Percentiles rank a stretch among this genome's conserved stretches.
Evolutionary conservation across 2,329 filamentous ascomycete genomes (phyloP).

Genomic region (Chaetomium strumarium): DNA sequence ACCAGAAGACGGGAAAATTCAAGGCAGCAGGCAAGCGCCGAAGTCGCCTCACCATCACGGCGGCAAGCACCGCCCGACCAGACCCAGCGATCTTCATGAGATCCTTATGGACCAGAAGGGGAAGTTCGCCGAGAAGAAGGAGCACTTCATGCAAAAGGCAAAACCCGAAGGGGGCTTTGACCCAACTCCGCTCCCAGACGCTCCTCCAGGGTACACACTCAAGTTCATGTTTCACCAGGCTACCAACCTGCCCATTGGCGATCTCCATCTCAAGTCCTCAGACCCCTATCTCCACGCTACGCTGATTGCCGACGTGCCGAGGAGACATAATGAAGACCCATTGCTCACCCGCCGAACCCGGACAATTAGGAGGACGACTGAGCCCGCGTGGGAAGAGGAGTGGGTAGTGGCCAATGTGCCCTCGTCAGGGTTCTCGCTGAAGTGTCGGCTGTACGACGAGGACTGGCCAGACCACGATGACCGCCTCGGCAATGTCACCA

Average conservation of each 20-base stretch:
- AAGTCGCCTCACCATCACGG: background rate
- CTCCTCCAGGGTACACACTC: conserved; percentile 74
- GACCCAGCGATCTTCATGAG: conserved; percentile 15
- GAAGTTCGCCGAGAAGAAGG: conserved; percentile 32
- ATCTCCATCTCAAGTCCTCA: conserved; percentile 69
- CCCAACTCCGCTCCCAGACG: conserved; percentile 66
- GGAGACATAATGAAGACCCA: conserved; percentile 81
- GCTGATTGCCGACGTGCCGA: conserved; percentile 63
- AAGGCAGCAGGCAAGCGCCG: background rate
- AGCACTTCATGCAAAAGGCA: conserved; percentile 35
- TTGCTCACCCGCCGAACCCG: conserved; percentile 66
- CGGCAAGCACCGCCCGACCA: background rate
- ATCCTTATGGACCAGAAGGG: conserved; percentile 28
- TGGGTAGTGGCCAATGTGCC: conserved; percentile 90
- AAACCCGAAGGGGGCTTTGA: conserved; percentile 74
- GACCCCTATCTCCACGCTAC: conserved; percentile 79
- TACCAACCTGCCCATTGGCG: conserved; percentile 73
- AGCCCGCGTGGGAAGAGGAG: conserved; percentile 75
- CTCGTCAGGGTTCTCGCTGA: conserved; percentile 71
- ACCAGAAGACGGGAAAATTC: background rate
- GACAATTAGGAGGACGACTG: conserved; percentile 64
- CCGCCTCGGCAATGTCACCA: conserved; percentile 76
- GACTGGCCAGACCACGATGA: conserved; percentile 83
- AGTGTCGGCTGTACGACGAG: conserved; percentile 85
- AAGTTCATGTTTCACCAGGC: conserved; percentile 81